Base-by-base conservation (phyloP, 176 grass and related monocot genomes). In the Phoenix dactylifera region DNA sequence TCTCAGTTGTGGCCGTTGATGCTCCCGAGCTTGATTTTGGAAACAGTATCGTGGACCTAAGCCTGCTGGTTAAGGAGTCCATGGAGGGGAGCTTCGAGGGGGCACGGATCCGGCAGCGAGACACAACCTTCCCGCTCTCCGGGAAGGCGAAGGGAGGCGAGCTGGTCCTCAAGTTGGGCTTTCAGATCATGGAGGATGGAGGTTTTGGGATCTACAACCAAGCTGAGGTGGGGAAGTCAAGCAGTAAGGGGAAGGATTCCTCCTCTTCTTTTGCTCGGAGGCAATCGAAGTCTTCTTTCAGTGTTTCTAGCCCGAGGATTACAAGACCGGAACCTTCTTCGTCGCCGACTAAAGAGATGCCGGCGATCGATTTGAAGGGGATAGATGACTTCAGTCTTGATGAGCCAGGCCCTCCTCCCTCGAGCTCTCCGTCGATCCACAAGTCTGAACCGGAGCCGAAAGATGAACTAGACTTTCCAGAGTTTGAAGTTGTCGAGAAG, bases 361-460 rank as follows among this genome's bases (percentile, higher is more conserved):
- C 79, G 7, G 60, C 77, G 28, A 69, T 70, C 15, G 83, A 90
- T 64, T 69, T 90, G 51, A 68, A 74, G 51, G 79, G 79, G 29
- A 98, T 98, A 25, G 93, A 92, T 15, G 87, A 98, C 9, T 98
- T 98, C 63, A 98, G 69, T 51, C 93, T 98, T 58, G 87, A 98
- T 16, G 81, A 85, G 62, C 51, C 83, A 4, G 72, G 55, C n/a
- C 79, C 68, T 1, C 72, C 66, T 4, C 64, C 26, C 39, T n/a
- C 58, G 17, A 82, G 64, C 18, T 62, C 79, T 0, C 56, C 74
- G 49, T 15, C 69, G 14, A 66, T 50, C 18, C 69, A 18, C 3
- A 76, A 76, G 58, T 17, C 20, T 0, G 74, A 74, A 29, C n/a
- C 23, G 16, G 83, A 76, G 18, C 18, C 14, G 30, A 69, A 79